Evolutionary conservation across 192 early-diverging fungal species (phyloP), one percentile per base, ranked within the genome.

Genomic region (Haplosporangium gracile): DNA sequence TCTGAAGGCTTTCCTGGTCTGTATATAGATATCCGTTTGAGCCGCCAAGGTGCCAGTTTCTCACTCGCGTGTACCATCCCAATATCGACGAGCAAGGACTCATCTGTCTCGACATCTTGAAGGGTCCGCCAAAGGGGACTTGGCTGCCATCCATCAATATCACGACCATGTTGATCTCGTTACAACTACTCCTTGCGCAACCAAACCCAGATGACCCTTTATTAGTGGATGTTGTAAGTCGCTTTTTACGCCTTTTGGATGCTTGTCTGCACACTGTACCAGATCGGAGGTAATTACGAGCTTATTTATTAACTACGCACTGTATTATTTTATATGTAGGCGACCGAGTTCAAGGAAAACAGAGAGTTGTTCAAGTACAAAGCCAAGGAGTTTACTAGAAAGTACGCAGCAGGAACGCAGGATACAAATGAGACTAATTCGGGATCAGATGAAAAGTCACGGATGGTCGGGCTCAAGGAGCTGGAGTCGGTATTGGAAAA

Each of bases 161-260:
- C 36, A 78, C 82, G 2, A 95, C 91, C 16, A 90, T 95, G 0
- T 83, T 96, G 11, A 81, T 92, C 3, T 92, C 94, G 0, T 73
- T 96, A 26, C 72, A 84, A 2, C 71, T 92, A 53, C 80, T 96
- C 36, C 88, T 96, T 72, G 92, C 82, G 3, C 80, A 83, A 24
- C 95, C 95, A 0, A 96, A 96, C 55, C 94, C 95, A 7, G 90
- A 96, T 42, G 96, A 96, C 74, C 96, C 96, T 49, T 80, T 96
- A 43, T 82, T 93, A 57, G 89, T 92, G 10, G 95, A 96, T n/a
- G 91, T 94, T 60, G 93, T 93, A 88, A 39, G 74, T 65, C 8
- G 34, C 34, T 70, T 34, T 69, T 69, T 11, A 38, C 16, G 18
- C 2, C 1, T 24, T 13, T 40, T 13, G 34, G 20, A 38, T 40